Evolutionary conservation across 257 asterid genomes (phyloP).

Genomic region (Eustoma russellianum): DNA sequence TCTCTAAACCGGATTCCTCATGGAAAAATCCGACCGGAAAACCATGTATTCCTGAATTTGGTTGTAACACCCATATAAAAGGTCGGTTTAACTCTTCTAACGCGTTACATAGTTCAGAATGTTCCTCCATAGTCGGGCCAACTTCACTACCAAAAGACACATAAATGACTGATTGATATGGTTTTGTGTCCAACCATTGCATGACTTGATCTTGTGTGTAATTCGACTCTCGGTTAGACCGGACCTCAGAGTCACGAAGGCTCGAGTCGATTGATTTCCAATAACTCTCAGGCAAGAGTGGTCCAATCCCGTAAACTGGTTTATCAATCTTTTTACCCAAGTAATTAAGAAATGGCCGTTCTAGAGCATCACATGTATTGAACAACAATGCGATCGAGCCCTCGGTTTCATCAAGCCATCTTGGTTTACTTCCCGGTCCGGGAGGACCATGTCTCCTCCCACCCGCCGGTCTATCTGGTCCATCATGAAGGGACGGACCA

Average conservation of each 20-base stretch:
- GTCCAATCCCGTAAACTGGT: constrained; percentile 54
- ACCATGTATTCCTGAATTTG: constrained; percentile 37
- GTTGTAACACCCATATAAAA: constrained; percentile 71
- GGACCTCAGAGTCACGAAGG: constrained; percentile 30
- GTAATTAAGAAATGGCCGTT: constrained; percentile 40
- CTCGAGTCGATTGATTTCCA: constrained; percentile 40
- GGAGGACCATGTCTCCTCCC: constrained; percentile 34
- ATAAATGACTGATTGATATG: constrained; percentile 43
- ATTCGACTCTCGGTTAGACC: constrained; percentile 40
- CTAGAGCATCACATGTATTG: constrained; percentile 55
- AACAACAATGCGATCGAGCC: constrained; percentile 38
- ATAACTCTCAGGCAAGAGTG: constrained; percentile 47
- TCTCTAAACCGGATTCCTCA: constrained; percentile 9
- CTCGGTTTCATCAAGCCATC: constrained; percentile 48
- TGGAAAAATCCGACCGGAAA: constrained; percentile 29
- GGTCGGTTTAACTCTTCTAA: constrained; percentile 30
- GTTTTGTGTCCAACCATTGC: constrained; percentile 54
- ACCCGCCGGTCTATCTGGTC: constrained; percentile 11
- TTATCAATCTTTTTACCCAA: constrained; percentile 22
- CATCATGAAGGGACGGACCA: constrained; percentile 6
- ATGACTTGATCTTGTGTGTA: constrained; percentile 52
- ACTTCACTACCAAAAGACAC: constrained; percentile 74
- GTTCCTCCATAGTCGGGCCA: constrained; percentile 51
- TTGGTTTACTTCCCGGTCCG: constrained; percentile 29
- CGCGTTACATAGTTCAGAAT: constrained; percentile 38